Percentiles rank a stretch among this genome's conserved stretches.
phyloP scores from a whole-genome alignment of 23 red algal species.

The Gracilaria domingensis region DNA sequence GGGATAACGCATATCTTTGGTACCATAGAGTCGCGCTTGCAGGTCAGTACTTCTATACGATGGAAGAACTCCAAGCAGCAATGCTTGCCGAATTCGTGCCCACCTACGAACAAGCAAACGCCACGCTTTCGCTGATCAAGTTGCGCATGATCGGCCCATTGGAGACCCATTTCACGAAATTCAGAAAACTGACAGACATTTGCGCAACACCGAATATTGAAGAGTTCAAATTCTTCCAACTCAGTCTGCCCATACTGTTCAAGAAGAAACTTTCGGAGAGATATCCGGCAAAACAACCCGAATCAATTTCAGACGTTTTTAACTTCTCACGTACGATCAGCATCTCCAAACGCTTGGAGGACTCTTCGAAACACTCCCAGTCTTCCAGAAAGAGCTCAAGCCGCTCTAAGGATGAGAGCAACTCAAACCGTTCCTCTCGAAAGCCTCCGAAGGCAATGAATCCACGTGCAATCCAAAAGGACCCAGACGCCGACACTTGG shows the following conservation, averaged over 20 bases:
- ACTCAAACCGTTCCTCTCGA: not conserved
- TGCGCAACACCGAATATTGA: not conserved
- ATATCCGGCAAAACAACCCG: not conserved
- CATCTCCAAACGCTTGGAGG: not conserved
- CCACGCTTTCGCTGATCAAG: not conserved
- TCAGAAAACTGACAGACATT: not conserved
- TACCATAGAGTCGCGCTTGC: not conserved
- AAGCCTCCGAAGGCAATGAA: not conserved
- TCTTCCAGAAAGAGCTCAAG: not conserved
- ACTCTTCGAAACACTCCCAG: not conserved
- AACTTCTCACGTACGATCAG: not conserved
- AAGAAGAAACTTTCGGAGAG: slow-evolving; percentile 2
- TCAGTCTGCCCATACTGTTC: not conserved
- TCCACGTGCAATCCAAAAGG: not conserved
- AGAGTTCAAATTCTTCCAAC: not conserved
- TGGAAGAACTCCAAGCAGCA: not conserved
- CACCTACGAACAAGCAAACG: not conserved
- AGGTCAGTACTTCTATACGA: not conserved
- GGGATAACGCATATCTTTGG: not conserved
- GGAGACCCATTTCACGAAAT: not conserved
- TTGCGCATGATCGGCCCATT: not conserved
- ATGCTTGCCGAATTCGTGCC: slow-evolving; percentile 5
- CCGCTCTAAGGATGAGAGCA: not conserved
- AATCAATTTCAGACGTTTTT: not conserved
- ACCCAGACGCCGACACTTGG: not conserved